Evolutionary conservation across 2,329 filamentous ascomycete genomes (phyloP), one percentile per base, ranked within the genome.

Genomic region (Trichoderma semiorbis): DNA sequence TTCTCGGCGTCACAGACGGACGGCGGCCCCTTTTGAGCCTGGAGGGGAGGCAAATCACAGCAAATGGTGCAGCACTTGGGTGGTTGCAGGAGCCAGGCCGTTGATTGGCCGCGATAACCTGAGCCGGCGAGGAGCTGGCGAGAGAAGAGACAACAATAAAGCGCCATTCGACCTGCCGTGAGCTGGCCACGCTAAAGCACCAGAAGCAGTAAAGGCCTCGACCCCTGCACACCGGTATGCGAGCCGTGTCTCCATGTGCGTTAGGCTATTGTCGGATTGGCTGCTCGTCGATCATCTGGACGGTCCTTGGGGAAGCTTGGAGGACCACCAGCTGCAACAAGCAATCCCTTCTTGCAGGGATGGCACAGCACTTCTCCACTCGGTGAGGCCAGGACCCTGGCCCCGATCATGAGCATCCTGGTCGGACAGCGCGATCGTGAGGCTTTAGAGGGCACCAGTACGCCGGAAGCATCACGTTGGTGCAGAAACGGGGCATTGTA

Each of bases 71-170:
- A 32, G 26, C 16, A 28, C 55, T 58, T 58, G 57, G 28, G 57
- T 30, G 57, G 57, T 32, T 16, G 39, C 39, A 50, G 57, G 57
- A 36, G 12, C 14, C 36, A 4, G 30, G 3, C n/a, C n/a, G 39
- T 11, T 53, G 39, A 69, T 69, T 69, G 66, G 66, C 28, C n/a
- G 28, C n/a, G 26, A 26, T 57, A 11, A 21, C 24, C 43, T 43
- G 69, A 60, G 66, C 18, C 36, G 60, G 7, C 18, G 11, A 43
- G 60, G 58, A 32, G 39, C 61, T 24, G n/a, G 43, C 26, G 72
- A 71, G 73, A 70, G n/a, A 77, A 76, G 75, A 77, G 75, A 70
- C 50, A 75, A 77, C 75, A 73, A 74, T 63, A 64, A 73, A 69
- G 75, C 65, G 10, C 43, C 43, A 10, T 30, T 76, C 69, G 77